These are phyloP conservation scores for Gleditsia sinensis DNA, from an alignment of 306 rosid species.

Conservation along the genomic window DNA sequence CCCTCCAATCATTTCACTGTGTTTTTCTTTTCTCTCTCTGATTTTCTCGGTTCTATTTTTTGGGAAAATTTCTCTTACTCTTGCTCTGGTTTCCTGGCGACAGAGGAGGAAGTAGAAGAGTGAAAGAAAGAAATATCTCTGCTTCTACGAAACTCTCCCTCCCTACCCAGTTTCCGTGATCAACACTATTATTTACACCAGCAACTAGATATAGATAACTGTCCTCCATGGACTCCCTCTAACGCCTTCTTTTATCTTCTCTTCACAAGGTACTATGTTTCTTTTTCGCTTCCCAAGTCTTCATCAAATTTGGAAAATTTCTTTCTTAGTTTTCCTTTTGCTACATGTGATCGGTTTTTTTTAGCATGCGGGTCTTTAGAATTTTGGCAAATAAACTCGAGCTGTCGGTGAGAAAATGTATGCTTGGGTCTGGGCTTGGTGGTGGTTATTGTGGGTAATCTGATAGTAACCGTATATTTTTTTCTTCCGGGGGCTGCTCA, in stretches of 20 bases:
- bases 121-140: constrained; percentile 61
- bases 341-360: constrained; percentile 34
- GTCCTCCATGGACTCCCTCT: constrained; percentile 38
- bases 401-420: constrained; percentile 13
- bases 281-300: constrained; percentile 1
- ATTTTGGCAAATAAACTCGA: constrained; percentile 21
- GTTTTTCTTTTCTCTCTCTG: neutral
- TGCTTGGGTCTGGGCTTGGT: constrained; percentile 29
- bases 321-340: neutral
- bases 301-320: neutral
- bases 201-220: constrained; percentile 20
- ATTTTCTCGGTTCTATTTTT: neutral
- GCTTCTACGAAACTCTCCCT: constrained; percentile 72
- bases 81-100: constrained; percentile 64
- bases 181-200: constrained; percentile 20
- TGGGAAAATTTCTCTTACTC: constrained; percentile 21
- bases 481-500: neutral
- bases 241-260: neutral
- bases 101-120: constrained; percentile 63
- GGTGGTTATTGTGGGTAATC: constrained; percentile 35
- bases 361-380: constrained; percentile 37
- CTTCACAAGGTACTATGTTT: constrained; percentile 32
- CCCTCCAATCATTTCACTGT: constrained; percentile 63
- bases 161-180: constrained; percentile 31
- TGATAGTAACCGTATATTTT: neutral